Evolutionary conservation across 2,329 filamentous ascomycete genomes (phyloP), one percentile per base, ranked within the genome.

Genomic region (Xylaria sp.): DNA sequence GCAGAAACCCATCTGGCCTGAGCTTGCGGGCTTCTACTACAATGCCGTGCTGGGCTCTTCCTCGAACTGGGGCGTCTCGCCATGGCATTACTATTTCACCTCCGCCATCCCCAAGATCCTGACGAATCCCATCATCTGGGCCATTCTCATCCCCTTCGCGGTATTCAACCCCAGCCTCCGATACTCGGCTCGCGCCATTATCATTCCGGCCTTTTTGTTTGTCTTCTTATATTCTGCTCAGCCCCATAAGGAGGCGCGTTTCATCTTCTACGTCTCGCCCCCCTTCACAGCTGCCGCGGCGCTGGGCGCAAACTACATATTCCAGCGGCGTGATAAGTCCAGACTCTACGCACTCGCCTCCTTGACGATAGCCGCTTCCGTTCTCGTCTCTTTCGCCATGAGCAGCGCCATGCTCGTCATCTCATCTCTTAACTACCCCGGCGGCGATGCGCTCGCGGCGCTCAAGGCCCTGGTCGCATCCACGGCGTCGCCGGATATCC

Each of bases 221-320:
- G 80, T 95, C 18, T 81, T 81, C 3, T 74, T 95, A 49, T 97
- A 96, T 78, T 96, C 91, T 64, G 68, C 91, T 54, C 89, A 96
- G 63, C 92, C 93, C 0, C 94, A 99, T 77, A 99, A 99, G 73
- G 94, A 99, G 76, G 89, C 92, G 72, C 89, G 94, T 16, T 99
- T 99, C 78, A 87, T 99, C 67, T 86, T 97, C 68, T 97, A 97
- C 75, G 81, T 85, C 55, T 80, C 96, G 23, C 94, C 94, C 0
- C 81, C 88, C 0, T 77, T 97, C 35, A 96, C 92, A 0, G 88
- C 88, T 9, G 83, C 87, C 2, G 88, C 91, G 0, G 87, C 91
- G 2, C 80, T 91, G 3, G 87, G 86, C 18, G 90, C 91, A 11
- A 83, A 85, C 58, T 87, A 85, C 73, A 76, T 95, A 64, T 89